phyloP scores from a whole-genome alignment of 2,329 filamentous ascomycete genomes.

The Colletotrichum tropicale region DNA sequence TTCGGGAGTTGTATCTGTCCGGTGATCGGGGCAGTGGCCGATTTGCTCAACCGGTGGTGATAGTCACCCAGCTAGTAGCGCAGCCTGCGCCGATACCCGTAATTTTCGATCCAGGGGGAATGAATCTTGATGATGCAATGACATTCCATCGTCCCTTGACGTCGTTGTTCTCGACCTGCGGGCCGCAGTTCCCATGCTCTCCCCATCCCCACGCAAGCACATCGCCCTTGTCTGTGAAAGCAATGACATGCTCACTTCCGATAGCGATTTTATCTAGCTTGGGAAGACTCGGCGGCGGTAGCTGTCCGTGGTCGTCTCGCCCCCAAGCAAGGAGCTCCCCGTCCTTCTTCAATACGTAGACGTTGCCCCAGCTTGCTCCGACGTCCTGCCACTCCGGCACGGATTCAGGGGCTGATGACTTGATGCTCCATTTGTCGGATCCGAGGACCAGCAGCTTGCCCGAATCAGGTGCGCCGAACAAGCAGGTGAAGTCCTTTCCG shows the following conservation, averaged over 20 bases:
- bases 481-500: constrained; percentile 84
- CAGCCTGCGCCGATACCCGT: constrained; percentile 79
- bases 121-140: constrained; percentile 62
- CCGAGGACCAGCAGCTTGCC: constrained; percentile 74
- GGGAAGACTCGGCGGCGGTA: constrained; percentile 69
- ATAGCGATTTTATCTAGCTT: constrained; percentile 68
- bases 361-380: constrained; percentile 80
- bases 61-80: constrained; percentile 83
- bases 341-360: constrained; percentile 71
- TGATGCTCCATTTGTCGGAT: constrained; percentile 74
- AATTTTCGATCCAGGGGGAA: constrained; percentile 57
- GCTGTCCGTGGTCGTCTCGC: constrained; percentile 82
- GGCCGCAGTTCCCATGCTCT: constrained; percentile 95
- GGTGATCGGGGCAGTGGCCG: neutral
- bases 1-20: neutral
- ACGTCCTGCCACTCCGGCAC: constrained; percentile 69
- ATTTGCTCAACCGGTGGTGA: constrained; percentile 34
- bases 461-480: constrained; percentile 60
- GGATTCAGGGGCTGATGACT: constrained; percentile 57
- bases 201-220: constrained; percentile 95
- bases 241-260: constrained; percentile 91
- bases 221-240: constrained; percentile 65
- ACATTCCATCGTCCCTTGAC: constrained; percentile 73
- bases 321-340: constrained; percentile 77
- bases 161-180: constrained; percentile 65